Percentiles rank a stretch among this genome's conserved stretches.
These are phyloP conservation scores for Calocera viscosa DNA, from an alignment of 768 basidiomycete genomes.

Conservation along the genomic window DNA sequence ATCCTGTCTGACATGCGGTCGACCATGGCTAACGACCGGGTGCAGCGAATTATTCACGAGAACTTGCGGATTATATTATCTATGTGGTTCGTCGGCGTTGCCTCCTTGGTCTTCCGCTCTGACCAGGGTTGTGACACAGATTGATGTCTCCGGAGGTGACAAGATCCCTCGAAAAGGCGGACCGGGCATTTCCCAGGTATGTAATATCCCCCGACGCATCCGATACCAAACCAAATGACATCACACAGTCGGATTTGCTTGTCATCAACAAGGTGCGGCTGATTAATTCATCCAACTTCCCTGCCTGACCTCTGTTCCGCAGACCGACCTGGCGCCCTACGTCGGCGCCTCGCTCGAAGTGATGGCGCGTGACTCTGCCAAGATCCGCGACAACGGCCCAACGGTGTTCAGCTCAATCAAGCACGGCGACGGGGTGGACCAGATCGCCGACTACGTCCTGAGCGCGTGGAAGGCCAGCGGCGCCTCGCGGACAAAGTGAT, in stretches of 20 bases:
- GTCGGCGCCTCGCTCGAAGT: constrained; percentile 88
- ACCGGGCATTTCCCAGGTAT: constrained; percentile 69
- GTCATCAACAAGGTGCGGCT: constrained; percentile 80
- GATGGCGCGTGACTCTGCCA: constrained; percentile 83
- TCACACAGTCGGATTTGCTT: constrained; percentile 69
- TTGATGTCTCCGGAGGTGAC: constrained; percentile 64
- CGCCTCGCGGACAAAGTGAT: constrained; percentile 18
- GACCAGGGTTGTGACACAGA: constrained; percentile 15
- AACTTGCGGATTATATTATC: constrained; percentile 94
- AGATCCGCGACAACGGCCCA: constrained; percentile 90
- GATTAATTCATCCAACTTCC: not conserved
- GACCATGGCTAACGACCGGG: not conserved
- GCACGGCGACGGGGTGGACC: constrained; percentile 62
- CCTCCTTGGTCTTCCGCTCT: not conserved
- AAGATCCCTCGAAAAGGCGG: constrained; percentile 98
- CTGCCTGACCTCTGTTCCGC: not conserved
- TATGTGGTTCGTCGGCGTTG: constrained; percentile 48
- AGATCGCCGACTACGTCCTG: constrained; percentile 66
- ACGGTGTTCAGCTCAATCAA: constrained; percentile 84
- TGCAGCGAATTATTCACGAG: constrained; percentile 81
- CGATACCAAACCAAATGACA: not conserved
- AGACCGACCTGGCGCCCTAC: constrained; percentile 89
- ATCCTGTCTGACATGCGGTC: not conserved
- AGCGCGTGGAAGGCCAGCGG: constrained; percentile 67
- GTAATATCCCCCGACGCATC: not conserved